phyloP scores from a whole-genome alignment of 768 basidiomycete genomes.

The Phaeotremella skinneri region DNA sequence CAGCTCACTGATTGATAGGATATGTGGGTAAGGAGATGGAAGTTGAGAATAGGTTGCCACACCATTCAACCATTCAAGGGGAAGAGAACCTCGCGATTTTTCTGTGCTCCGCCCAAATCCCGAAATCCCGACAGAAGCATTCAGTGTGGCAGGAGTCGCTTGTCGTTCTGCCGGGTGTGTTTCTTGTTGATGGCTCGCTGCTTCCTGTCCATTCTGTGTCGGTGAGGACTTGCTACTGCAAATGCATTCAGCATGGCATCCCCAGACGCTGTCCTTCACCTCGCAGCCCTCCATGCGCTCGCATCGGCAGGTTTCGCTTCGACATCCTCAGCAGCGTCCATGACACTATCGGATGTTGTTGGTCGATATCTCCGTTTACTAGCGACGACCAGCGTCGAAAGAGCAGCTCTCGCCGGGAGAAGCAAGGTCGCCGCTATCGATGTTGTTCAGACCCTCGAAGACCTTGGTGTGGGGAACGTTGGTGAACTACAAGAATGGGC shows the following conservation, averaged over 20 bases:
- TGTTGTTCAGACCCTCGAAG: conserved; percentile 33
- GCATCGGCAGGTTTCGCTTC: conserved; percentile 41
- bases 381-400: conserved; percentile 29
- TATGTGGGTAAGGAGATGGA: too few species aligned
- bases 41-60: background rate
- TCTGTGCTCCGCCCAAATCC: background rate
- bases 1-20: background rate
- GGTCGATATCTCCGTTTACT: conserved; percentile 32
- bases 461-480: conserved; percentile 26
- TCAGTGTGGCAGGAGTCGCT: background rate
- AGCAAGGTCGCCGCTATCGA: conserved; percentile 37
- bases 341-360: conserved; percentile 33
- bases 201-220: background rate
- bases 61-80: background rate
- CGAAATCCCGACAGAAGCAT: background rate
- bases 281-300: conserved; percentile 38
- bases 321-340: conserved; percentile 33
- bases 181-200: background rate
- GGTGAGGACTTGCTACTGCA: background rate
- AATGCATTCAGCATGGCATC: conserved; percentile 18
- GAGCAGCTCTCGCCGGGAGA: conserved; percentile 32
- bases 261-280: conserved; percentile 39
- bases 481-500: conserved; percentile 30
- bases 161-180: background rate
- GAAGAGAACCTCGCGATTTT: background rate